Evolutionary conservation across 164 flowering plant genomes (phyloP), one percentile per base, ranked within the genome.

Genomic region (Cinnamomum micranthum): DNA sequence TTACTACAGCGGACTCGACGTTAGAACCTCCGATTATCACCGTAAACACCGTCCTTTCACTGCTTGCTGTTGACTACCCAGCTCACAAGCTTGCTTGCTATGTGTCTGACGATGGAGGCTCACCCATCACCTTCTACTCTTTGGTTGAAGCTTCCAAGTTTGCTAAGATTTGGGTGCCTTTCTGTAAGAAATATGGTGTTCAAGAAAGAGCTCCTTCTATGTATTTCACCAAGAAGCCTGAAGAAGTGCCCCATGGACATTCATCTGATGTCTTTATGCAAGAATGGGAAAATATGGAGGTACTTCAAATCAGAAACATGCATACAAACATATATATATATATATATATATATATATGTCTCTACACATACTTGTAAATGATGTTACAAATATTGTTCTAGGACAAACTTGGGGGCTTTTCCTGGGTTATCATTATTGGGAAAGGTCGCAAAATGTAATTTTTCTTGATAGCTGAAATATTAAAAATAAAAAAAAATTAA

Each of bases 1-100:
- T 91, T 10, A 88, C 93, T 11, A 91, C 95, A 0, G 93, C 95
- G 4, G 95, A 91, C 58, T 83, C 88, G 1, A 73, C 71, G 51
- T 84, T 84, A 1, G 93, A 91, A 64, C 91, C 93, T 0, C 89
- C 93, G 0, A 88, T 87, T 23, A 66, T 91, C 50, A 86, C 90
- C 1, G 74, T 88, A 4, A 87, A 91, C 79, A 91, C 93, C 0
- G 89, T 91, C 1, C 81, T 89, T 10, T 91, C 93, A 0, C 27
- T 91, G 75, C 78, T 91, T 73, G 88, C 93, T 4, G 79, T 86
- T 1, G 92, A 91, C 71, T 91, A 91, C 50, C 92, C 91, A 1
- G 77, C 86, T 50, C n/a, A 91, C 75, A 89, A 86, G 75, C 86
- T 91, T 6, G 88, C 92, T 64, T 87, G 88, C 81, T 91, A 88